phyloP scores from a whole-genome alignment of 345 rosid species.

The Dipteronia dyeriana region DNA sequence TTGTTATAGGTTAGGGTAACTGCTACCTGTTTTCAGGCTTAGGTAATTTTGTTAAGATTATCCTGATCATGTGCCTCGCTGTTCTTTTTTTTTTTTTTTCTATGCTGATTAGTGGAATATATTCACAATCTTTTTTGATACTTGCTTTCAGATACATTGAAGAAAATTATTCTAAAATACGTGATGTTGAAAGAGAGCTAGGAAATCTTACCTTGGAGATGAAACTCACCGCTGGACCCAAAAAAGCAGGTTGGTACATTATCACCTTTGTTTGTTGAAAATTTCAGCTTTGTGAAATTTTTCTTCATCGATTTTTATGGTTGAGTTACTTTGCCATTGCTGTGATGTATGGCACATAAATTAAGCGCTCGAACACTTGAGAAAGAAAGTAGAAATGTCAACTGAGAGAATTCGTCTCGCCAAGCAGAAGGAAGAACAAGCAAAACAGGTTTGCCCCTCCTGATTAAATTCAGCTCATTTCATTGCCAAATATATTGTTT shows the following conservation, averaged over 20 bases:
- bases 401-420: conserved; percentile 73
- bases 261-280: background rate
- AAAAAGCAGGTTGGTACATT: conserved; percentile 68
- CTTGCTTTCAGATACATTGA: conserved; percentile 64
- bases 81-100: background rate
- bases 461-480: background rate
- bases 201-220: conserved; percentile 76
- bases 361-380: conserved; percentile 80
- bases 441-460: conserved; percentile 60
- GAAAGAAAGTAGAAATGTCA: conserved; percentile 81
- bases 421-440: conserved; percentile 80
- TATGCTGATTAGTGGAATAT: background rate
- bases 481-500: conserved; percentile 1
- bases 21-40: background rate
- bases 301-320: conserved; percentile 9
- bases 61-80: background rate
- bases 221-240: conserved; percentile 98
- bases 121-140: conserved; percentile 8
- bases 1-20: background rate
- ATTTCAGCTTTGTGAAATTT: conserved; percentile 13
- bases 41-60: background rate
- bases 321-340: conserved; percentile 25
- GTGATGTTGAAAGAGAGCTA: conserved; percentile 84
- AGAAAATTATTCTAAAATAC: conserved; percentile 81
- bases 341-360: conserved; percentile 21